These are phyloP conservation scores for Lactifluus piperatus DNA, from an alignment of 768 basidiomycete genomes.

Conservation along the genomic window DNA sequence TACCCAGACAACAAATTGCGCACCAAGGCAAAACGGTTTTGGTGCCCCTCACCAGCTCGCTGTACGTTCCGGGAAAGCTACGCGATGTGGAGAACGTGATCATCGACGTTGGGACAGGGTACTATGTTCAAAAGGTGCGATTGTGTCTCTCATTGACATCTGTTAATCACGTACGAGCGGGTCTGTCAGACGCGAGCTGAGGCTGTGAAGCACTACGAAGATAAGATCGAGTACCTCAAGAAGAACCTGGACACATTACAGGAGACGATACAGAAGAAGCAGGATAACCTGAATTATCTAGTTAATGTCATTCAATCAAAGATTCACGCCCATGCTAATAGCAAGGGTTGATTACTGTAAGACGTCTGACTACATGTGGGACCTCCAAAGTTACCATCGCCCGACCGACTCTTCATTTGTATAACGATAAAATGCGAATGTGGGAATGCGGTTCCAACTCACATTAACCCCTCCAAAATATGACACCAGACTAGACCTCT, in stretches of 20 bases:
- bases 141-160: background rate
- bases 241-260: slow-evolving; percentile 81
- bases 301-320: slow-evolving; percentile 65
- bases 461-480: too few species aligned
- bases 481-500: too few species aligned
- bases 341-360: background rate
- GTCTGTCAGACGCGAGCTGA: slow-evolving; percentile 75
- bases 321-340: slow-evolving; percentile 29
- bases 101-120: slow-evolving; percentile 93
- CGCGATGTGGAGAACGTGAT: slow-evolving; percentile 79
- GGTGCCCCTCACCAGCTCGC: slow-evolving; percentile 88
- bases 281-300: slow-evolving; percentile 77
- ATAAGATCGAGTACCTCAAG: slow-evolving; percentile 75
- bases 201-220: slow-evolving; percentile 71
- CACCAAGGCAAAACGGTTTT: slow-evolving; percentile 73
- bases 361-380: too few species aligned
- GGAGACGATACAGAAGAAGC: slow-evolving; percentile 83
- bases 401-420: too few species aligned
- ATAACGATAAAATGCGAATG: too few species aligned
- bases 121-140: slow-evolving; percentile 87
- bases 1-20: background rate
- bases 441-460: too few species aligned
- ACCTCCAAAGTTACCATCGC: too few species aligned
- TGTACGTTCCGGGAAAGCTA: slow-evolving; percentile 91
- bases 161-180: background rate